A percentile compares a stretch with the other conserved stretches of the same genome.
Conservation (phyloP, 2,329 filamentous ascomycete genomes). For the Sporothrix humicola region DNA sequence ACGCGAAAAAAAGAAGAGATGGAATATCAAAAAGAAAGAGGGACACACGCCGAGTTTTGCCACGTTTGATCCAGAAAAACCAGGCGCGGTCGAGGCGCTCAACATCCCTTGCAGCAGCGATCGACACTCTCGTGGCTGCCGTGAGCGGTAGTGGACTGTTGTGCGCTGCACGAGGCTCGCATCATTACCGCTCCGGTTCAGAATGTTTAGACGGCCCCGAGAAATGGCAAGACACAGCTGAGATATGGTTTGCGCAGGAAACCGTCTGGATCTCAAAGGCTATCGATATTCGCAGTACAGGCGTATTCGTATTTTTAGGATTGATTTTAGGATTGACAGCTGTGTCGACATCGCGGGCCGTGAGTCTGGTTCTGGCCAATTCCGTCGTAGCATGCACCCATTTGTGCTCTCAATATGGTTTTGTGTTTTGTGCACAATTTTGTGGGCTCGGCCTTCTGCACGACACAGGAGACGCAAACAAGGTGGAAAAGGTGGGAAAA, state of each 20-base stretch:
- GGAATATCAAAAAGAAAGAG: neutral
- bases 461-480: conserved; percentile 27
- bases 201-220: neutral
- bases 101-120: conserved; percentile 15
- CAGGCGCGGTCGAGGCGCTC: neutral
- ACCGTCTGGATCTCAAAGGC: no score
- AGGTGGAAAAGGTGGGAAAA: neutral
- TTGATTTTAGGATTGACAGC: neutral
- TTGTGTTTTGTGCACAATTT: neutral
- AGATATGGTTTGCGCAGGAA: neutral
- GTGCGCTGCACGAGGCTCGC: conserved; percentile 14
- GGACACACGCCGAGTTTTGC: neutral
- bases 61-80: conserved; percentile 7
- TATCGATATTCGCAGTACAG: no score
- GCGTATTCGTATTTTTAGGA: neutral
- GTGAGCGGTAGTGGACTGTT: neutral
- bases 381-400: neutral
- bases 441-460: conserved; percentile 21
- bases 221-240: conserved; percentile 15
- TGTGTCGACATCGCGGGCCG: neutral
- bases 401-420: no score
- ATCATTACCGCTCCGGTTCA: conserved; percentile 22
- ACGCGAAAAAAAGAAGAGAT: neutral
- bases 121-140: conserved; percentile 9
- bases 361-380: no score